These are phyloP conservation scores for Cryptococcus sp. DNA, from an alignment of 1,284 basidiomycete species.

Conservation along the genomic window DNA sequence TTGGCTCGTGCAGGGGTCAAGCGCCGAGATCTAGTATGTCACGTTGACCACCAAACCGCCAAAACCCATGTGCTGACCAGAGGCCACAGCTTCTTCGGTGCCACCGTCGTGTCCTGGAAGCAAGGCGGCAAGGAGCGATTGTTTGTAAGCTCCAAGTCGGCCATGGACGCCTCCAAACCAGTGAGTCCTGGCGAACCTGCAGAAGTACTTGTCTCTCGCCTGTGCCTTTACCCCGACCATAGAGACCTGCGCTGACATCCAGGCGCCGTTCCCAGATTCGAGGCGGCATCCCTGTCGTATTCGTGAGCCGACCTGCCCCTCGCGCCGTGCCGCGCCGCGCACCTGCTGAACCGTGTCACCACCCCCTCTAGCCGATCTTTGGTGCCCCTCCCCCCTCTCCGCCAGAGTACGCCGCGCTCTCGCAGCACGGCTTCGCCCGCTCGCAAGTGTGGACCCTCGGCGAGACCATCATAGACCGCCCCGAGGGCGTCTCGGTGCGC, in stretches of 20 bases:
- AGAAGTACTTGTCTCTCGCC: conserved; percentile 1
- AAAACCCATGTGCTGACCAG: conserved; percentile 4
- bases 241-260: not conserved
- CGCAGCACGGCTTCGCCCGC: conserved; percentile 82
- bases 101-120: conserved; percentile 58
- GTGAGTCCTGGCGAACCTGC: conserved; percentile 30
- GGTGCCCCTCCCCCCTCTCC: conserved; percentile 60
- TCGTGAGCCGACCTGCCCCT: conserved; percentile 24
- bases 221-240: not conserved
- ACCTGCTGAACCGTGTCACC: too few species aligned
- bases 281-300: conserved; percentile 42
- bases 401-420: conserved; percentile 60
- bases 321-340: too few species aligned
- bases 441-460: conserved; percentile 68
- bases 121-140: conserved; percentile 60
- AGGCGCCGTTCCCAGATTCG: conserved; percentile 30
- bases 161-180: conserved; percentile 67
- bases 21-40: conserved; percentile 58
- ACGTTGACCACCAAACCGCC: not conserved
- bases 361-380: conserved; percentile 61
- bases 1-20: conserved; percentile 59
- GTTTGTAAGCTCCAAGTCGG: conserved; percentile 76
- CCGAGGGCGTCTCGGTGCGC: conserved; percentile 65
- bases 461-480: conserved; percentile 63
- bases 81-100: conserved; percentile 62